Evolutionary conservation across 331 rosid genomes (phyloP).

Genomic region (Phaseolus coccineus): DNA sequence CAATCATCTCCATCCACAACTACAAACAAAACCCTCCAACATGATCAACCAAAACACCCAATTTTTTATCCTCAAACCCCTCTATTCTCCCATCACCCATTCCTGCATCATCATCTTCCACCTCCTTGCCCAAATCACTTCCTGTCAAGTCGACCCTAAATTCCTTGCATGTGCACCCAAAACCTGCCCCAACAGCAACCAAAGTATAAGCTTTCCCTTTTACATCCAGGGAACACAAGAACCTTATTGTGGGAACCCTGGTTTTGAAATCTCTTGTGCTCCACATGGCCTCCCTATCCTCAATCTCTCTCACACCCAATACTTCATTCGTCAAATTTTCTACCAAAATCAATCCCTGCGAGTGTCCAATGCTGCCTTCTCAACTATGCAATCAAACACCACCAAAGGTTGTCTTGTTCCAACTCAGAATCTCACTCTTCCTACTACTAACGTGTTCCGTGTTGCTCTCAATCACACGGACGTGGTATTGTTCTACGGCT

Average conservation of each 20-base stretch:
- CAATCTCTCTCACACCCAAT: slow-evolving; percentile 17
- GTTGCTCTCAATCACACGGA: slow-evolving; percentile 26
- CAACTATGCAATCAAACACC: slow-evolving; percentile 12
- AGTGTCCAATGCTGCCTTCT: slow-evolving; percentile 53
- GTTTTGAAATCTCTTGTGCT: slow-evolving; percentile 58
- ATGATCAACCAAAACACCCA: slow-evolving; percentile 37
- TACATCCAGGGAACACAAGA: slow-evolving; percentile 49
- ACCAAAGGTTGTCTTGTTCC: slow-evolving; percentile 37
- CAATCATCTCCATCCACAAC: not conserved
- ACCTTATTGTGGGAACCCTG: slow-evolving; percentile 64
- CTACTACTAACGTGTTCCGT: not conserved
- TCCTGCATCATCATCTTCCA: slow-evolving; percentile 30
- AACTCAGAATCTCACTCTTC: slow-evolving; percentile 28
- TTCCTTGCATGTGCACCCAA: slow-evolving; percentile 48
- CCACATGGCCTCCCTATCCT: slow-evolving; percentile 46
- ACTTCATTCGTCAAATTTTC: slow-evolving; percentile 49
- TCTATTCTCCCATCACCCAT: slow-evolving; percentile 1
- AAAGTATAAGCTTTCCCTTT: slow-evolving; percentile 59
- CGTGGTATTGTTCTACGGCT: slow-evolving; percentile 43
- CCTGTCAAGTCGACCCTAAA: slow-evolving; percentile 21
- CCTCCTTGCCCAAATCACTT: slow-evolving; percentile 12
- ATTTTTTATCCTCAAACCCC: not conserved
- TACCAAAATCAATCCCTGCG: slow-evolving; percentile 46
- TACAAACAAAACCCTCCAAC: not conserved
- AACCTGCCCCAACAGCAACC: slow-evolving; percentile 52